Evolutionary conservation across 108 stramenopile species (phyloP).

Genomic region (Phaeodactylum tricornutum): DNA sequence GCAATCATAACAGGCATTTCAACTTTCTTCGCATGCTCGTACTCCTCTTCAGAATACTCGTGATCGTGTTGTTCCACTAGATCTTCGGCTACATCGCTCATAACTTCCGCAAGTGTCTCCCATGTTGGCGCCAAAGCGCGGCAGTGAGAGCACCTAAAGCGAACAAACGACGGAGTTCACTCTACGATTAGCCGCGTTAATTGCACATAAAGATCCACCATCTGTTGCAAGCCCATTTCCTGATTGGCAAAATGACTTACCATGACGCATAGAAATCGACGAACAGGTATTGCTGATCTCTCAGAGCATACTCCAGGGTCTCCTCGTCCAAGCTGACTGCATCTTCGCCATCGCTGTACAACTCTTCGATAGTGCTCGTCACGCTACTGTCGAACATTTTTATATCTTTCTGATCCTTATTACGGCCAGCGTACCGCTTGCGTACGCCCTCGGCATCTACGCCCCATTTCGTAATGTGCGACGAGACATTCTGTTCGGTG

Average conservation of each 20-base stretch:
- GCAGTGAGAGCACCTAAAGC: slow-evolving; percentile 89
- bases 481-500: slow-evolving; percentile 91
- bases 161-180: too few species aligned
- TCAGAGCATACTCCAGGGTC: slow-evolving; percentile 28
- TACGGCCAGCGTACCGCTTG: slow-evolving; percentile 73
- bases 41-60: slow-evolving; percentile 51
- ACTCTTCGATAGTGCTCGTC: slow-evolving; percentile 75
- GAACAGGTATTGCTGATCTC: slow-evolving; percentile 43
- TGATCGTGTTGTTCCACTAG: slow-evolving; percentile 22
- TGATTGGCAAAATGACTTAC: too few species aligned
- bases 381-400: slow-evolving; percentile 46
- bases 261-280: slow-evolving; percentile 54
- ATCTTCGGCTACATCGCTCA: slow-evolving; percentile 45
- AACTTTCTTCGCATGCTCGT: slow-evolving; percentile 42
- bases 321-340: slow-evolving; percentile 50
- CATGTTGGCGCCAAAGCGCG: slow-evolving; percentile 76
- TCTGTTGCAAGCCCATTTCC: too few species aligned
- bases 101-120: slow-evolving; percentile 77
- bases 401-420: slow-evolving; percentile 72
- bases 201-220: background rate
- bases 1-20: slow-evolving; percentile 67
- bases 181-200: too few species aligned
- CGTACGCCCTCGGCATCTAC: slow-evolving; percentile 83
- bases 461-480: slow-evolving; percentile 89
- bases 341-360: slow-evolving; percentile 80